phyloP scores from a whole-genome alignment of 225 moss, liverwort and hornwort genomes.

The Polytrichum formosum region DNA sequence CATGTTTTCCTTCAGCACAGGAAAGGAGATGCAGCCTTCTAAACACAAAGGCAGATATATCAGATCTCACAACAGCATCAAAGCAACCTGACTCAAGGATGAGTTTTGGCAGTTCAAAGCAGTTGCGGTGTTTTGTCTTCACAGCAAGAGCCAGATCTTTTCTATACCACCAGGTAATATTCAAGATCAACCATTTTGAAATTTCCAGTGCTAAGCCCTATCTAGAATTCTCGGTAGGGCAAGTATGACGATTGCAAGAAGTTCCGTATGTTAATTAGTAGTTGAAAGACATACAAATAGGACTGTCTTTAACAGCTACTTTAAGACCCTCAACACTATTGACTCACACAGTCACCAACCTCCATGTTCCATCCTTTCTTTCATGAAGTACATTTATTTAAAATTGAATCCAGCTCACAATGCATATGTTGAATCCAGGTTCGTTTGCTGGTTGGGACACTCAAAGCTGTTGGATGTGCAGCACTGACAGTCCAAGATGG shows the following conservation, averaged over 20 bases:
- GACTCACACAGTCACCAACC: no score
- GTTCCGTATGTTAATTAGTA: no score
- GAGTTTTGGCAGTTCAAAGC: constrained; percentile 20
- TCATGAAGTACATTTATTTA: no score
- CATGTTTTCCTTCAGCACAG: constrained; percentile 62
- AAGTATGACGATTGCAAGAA: no score
- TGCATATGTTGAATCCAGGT: constrained; percentile 44
- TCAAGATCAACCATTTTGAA: neutral
- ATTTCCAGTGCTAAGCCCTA: no score
- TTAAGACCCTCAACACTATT: no score
- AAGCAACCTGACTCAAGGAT: constrained; percentile 11
- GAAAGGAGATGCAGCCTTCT: constrained; percentile 36
- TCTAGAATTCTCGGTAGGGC: no score
- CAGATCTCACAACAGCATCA: constrained; percentile 17
- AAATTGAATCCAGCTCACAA: no score
- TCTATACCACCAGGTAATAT: constrained; percentile 87
- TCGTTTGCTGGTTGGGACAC: constrained; percentile 78
- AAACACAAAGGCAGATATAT: constrained; percentile 15
- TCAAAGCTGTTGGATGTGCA: constrained; percentile 84
- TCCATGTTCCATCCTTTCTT: no score
- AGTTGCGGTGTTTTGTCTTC: constrained; percentile 71
- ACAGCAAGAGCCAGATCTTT: constrained; percentile 95
- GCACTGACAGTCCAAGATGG: constrained; percentile 63
- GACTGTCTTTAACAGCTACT: no score
- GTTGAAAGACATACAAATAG: no score